Conservation (phyloP, 192 early-diverging fungal species). For the Coemansia sp. region DNA sequence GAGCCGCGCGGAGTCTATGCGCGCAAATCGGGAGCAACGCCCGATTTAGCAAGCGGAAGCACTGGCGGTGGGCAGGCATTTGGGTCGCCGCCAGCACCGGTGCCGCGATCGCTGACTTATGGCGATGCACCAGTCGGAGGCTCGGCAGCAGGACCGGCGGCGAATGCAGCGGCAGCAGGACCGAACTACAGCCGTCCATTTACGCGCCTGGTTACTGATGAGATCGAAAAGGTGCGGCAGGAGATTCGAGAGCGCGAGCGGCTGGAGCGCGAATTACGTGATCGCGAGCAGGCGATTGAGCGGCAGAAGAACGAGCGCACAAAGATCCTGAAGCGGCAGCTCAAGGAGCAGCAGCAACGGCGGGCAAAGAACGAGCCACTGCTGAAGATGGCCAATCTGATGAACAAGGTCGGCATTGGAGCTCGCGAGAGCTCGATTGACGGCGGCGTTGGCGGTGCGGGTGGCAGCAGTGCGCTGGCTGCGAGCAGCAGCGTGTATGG, state of each 20-base stretch:
- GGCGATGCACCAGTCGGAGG: conserved; percentile 23
- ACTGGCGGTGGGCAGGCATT: conserved; percentile 18
- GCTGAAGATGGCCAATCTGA: conserved; percentile 56
- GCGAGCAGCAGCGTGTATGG: background rate
- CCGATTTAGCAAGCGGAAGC: background rate
- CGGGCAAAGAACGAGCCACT: conserved; percentile 57
- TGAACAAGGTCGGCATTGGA: conserved; percentile 52
- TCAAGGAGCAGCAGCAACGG: conserved; percentile 58
- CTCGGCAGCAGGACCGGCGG: background rate
- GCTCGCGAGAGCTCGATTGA: conserved; percentile 41
- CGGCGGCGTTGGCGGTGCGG: background rate
- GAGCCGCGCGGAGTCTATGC: conserved; percentile 15
- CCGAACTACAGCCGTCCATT: conserved; percentile 35
- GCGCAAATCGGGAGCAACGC: conserved; percentile 20
- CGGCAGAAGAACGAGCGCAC: conserved; percentile 56
- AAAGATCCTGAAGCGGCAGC: conserved; percentile 56
- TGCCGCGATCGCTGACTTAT: conserved; percentile 36
- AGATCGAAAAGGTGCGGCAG: conserved; percentile 64
- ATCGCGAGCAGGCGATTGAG: conserved; percentile 50
- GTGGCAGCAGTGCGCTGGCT: background rate
- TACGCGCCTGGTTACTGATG: conserved; percentile 56
- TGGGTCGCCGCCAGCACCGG: conserved; percentile 51
- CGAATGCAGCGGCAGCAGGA: background rate
- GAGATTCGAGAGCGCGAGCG: conserved; percentile 69
- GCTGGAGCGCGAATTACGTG: conserved; percentile 64